Conservation (phyloP, 768 basidiomycete species). For the Sporobolomyces pararoseus region DNA sequence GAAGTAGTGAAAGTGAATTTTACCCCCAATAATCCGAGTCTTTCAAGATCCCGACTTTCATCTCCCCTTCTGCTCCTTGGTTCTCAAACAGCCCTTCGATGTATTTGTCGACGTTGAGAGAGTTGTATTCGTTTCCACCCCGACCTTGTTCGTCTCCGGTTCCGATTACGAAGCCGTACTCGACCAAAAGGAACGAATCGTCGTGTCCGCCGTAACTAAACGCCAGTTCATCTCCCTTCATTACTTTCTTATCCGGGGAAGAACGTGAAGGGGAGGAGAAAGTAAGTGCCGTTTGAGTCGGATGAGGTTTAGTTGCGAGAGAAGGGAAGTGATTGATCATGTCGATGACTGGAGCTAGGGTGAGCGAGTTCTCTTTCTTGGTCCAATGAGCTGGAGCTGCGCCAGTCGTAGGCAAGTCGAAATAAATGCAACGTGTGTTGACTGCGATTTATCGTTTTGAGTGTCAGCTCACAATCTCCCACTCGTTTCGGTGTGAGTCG, state of each 20-base stretch:
- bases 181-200: constrained; percentile 72
- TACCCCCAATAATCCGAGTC: constrained; percentile 82
- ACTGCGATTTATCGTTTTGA: constrained; percentile 54
- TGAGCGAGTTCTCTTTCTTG: constrained; percentile 69
- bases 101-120: constrained; percentile 62
- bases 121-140: constrained; percentile 28
- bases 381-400: constrained; percentile 38
- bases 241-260: constrained; percentile 53
- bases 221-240: constrained; percentile 63
- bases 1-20: constrained; percentile 38
- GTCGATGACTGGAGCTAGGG: constrained; percentile 84
- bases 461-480: no score
- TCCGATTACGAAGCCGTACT: constrained; percentile 75
- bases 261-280: constrained; percentile 47
- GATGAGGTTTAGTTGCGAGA: constrained; percentile 28
- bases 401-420: constrained; percentile 55
- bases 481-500: no score
- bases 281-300: constrained; percentile 46
- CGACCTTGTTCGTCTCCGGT: neutral
- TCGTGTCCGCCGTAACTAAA: constrained; percentile 76
- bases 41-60: constrained; percentile 59
- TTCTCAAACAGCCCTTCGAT: constrained; percentile 57
- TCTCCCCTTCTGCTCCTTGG: constrained; percentile 52
- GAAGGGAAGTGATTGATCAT: constrained; percentile 52
- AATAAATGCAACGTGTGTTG: constrained; percentile 85